A percentile compares a stretch with the other conserved stretches of the same genome.
phyloP scores from a whole-genome alignment of 23 red algal genomes.

The Gracilariopsis chorda region DNA sequence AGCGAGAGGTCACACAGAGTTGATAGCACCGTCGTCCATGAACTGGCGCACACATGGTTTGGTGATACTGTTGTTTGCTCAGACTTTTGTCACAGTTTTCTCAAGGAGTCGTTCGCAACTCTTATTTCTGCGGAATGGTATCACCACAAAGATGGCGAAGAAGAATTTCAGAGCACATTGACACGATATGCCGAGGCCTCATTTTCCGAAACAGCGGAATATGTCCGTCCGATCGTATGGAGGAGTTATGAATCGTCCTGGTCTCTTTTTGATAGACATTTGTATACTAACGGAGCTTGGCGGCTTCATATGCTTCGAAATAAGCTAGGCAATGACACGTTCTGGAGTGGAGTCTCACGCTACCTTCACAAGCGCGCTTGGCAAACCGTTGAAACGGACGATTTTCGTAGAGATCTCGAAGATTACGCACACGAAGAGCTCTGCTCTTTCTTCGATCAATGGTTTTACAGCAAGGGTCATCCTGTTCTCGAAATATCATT shows the following conservation, averaged over 20 bases:
- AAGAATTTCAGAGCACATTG: conserved; percentile 56
- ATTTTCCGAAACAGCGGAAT: conserved; percentile 49
- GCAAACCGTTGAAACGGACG: conserved; percentile 68
- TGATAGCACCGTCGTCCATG: conserved; percentile 61
- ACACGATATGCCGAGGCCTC: conserved; percentile 42
- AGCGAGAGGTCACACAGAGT: conserved; percentile 56
- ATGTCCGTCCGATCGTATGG: conserved; percentile 59
- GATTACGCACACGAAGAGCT: conserved; percentile 29
- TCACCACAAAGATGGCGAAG: conserved; percentile 52
- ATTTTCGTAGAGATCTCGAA: conserved; percentile 71
- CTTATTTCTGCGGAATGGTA: conserved; percentile 59
- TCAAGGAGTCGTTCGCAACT: conserved; percentile 73
- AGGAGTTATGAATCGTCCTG: conserved; percentile 61
- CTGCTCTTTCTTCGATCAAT: conserved; percentile 75
- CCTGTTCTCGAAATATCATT: conserved; percentile 48
- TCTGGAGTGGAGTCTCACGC: conserved; percentile 49
- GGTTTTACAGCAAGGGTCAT: conserved; percentile 66
- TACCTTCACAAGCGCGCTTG: conserved; percentile 55
- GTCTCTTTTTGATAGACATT: conserved; percentile 66
- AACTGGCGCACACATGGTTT: conserved; percentile 73
- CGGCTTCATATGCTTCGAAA: conserved; percentile 71
- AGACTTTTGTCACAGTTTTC: conserved; percentile 62
- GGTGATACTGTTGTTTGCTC: conserved; percentile 63
- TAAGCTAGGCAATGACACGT: conserved; percentile 55
- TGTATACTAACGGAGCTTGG: conserved; percentile 76